Conservation (phyloP, 2,329 filamentous ascomycete species). For the Monascus ruber region DNA sequence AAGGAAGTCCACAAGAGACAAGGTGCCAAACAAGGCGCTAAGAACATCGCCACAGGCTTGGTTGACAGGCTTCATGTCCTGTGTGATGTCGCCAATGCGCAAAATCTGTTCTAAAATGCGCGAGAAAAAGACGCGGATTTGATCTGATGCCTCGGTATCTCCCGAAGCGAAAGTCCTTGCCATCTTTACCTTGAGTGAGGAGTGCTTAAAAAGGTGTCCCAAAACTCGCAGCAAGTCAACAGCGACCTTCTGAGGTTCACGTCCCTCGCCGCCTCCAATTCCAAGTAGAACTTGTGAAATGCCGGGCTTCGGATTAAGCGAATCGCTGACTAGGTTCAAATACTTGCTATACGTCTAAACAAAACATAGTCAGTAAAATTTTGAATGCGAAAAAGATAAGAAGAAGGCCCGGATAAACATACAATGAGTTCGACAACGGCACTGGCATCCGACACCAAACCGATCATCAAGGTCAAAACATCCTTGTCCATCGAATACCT, state of each 20-base stretch:
- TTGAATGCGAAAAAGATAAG: constrained; percentile 1
- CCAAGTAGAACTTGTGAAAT: constrained; percentile 64
- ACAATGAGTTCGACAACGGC: constrained; percentile 59
- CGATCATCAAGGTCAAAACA: constrained; percentile 62
- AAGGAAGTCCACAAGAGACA: constrained; percentile 81
- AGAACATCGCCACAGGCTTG: constrained; percentile 54
- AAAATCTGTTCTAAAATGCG: constrained; percentile 56
- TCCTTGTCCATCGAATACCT: constrained; percentile 68
- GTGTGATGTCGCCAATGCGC: constrained; percentile 47
- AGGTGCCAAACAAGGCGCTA: constrained; percentile 66
- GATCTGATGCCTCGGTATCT: constrained; percentile 47
- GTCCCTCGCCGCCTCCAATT: constrained; percentile 40
- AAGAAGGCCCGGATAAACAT: constrained; percentile 3
- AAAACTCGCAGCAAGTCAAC: constrained; percentile 31
- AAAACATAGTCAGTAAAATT: constrained; percentile 2
- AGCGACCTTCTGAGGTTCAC: constrained; percentile 29
- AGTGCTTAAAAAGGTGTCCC: constrained; percentile 29
- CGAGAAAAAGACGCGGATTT: constrained; percentile 58
- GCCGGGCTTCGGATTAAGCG: constrained; percentile 61
- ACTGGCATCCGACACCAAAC: constrained; percentile 61
- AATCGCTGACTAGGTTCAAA: constrained; percentile 61
- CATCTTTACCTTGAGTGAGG: constrained; percentile 31
- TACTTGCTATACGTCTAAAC: constrained; percentile 61
- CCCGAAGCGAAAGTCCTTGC: constrained; percentile 24
- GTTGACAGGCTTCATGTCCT: constrained; percentile 24